These are phyloP conservation scores for Hymenoscyphus salicellus DNA, from an alignment of 2,329 filamentous ascomycete genomes.

Conservation along the genomic window DNA sequence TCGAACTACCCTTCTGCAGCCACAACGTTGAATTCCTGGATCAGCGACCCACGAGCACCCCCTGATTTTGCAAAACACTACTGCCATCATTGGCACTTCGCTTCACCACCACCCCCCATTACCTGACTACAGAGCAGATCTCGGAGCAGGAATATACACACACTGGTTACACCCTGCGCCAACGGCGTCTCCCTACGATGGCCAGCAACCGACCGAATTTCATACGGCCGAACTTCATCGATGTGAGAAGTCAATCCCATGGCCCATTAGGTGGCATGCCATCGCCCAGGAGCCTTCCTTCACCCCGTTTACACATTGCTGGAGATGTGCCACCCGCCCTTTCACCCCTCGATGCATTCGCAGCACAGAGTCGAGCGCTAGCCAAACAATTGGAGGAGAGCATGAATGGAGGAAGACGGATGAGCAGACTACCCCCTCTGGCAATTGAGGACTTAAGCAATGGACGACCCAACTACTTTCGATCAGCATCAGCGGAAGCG, in stretches of 20 bases:
- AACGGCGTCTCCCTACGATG: conserved; percentile 25
- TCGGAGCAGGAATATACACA: conserved; percentile 6
- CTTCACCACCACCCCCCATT: not conserved
- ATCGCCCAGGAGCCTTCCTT: conserved; percentile 39
- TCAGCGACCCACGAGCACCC: not conserved
- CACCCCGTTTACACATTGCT: conserved; percentile 73
- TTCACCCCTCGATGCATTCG: conserved; percentile 93
- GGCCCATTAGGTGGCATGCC: conserved; percentile 24
- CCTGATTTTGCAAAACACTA: not conserved
- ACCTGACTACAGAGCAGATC: not conserved
- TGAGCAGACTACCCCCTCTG: conserved; percentile 81
- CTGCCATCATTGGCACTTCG: not conserved
- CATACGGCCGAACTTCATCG: conserved; percentile 32
- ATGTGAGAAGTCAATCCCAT: conserved; percentile 34
- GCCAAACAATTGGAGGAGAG: conserved; percentile 83
- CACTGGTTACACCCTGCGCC: not conserved
- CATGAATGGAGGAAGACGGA: conserved; percentile 70
- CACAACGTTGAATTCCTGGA: conserved; percentile 3
- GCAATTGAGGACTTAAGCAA: conserved; percentile 77
- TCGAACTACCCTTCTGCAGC: not conserved
- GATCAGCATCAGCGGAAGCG: conserved; percentile 64
- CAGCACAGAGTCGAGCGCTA: conserved; percentile 82
- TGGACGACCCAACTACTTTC: conserved; percentile 76
- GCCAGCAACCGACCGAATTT: conserved; percentile 17
- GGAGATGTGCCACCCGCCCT: conserved; percentile 84